Base-by-base conservation (phyloP, 2,329 filamentous ascomycete genomes). In the Trichoderma afroharzianum region DNA sequence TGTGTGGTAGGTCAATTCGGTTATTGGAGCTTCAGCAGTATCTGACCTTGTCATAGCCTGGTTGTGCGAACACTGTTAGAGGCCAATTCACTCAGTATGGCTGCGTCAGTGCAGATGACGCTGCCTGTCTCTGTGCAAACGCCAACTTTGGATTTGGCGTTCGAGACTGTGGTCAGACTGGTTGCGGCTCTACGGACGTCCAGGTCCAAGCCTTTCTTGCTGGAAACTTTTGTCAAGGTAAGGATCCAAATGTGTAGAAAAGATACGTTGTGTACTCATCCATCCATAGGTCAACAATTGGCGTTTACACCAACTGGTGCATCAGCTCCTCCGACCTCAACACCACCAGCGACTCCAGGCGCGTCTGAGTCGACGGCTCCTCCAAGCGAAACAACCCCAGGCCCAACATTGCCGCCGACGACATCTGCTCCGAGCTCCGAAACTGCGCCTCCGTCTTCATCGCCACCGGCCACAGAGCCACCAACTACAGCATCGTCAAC, bases 41-140 rank as follows among this genome's bases (percentile, higher is more conserved):
- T 50, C 30, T 70, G 32, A 62, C 36, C 39, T 63, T 32, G 68
- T 64, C 21, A 58, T 24, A 79, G 77, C 72, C 72, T 36, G 63
- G 47, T 58, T 79, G 78, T 59, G 59, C 73, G 28, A 72, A 74
- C 33, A 55, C 75, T 28, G 57, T 75, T 7, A 75, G 75, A 64
- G 68, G 58, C 55, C 58, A 75, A 3, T 78, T 77, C 69, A 33
- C 72, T 18, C 74, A 74, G 18, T 75, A 75, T 58, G 57, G 66
- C 11, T 82, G 80, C 53, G 47, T 59, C n/a, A 77, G 74, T 71
- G 78, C 78, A 39, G 74, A 76, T 55, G 76, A 81, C 32, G 76
- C 76, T 24, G 74, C 77, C 18, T 86, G 85, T 72, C 78, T 86
- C 18, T 86, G 85, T 73, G 75, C 72, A 32, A 72, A 72, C 21